Conservation (phyloP, 2,329 filamentous ascomycete species). For the Monilinia fructicola region DNA sequence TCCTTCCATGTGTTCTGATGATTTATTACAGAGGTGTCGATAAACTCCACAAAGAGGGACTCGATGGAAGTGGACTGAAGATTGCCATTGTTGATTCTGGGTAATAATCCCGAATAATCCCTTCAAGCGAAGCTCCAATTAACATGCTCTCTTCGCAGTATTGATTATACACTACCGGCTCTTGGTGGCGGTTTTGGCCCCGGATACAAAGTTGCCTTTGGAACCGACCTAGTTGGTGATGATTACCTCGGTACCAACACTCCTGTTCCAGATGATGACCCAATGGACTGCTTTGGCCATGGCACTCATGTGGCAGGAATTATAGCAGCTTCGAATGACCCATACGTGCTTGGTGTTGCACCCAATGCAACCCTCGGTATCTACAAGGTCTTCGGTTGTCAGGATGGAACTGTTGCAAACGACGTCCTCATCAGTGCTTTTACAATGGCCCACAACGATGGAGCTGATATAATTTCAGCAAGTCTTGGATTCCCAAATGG, state of each 20-base stretch:
- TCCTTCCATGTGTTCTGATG: background rate
- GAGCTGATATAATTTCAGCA: background rate
- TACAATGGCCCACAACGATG: background rate
- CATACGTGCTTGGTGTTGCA: background rate
- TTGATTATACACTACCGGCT: background rate
- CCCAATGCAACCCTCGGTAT: background rate
- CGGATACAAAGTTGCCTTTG: background rate
- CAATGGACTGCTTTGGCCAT: background rate
- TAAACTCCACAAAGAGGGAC: background rate
- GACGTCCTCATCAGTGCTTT: background rate
- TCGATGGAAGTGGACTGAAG: background rate
- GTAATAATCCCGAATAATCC: background rate
- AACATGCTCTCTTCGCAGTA: background rate
- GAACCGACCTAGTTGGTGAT: background rate
- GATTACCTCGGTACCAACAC: background rate
- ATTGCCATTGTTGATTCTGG: background rate
- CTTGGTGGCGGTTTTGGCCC: background rate
- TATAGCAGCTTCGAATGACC: background rate
- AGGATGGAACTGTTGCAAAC: background rate
- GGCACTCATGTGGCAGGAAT: background rate
- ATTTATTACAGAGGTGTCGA: background rate
- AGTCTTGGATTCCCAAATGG: background rate
- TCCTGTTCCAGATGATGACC: background rate
- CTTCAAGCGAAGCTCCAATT: background rate
- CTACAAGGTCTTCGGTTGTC: background rate